phyloP scores from a whole-genome alignment of 2,329 filamentous ascomycete species.

The Dactylellina drechsleri region DNA sequence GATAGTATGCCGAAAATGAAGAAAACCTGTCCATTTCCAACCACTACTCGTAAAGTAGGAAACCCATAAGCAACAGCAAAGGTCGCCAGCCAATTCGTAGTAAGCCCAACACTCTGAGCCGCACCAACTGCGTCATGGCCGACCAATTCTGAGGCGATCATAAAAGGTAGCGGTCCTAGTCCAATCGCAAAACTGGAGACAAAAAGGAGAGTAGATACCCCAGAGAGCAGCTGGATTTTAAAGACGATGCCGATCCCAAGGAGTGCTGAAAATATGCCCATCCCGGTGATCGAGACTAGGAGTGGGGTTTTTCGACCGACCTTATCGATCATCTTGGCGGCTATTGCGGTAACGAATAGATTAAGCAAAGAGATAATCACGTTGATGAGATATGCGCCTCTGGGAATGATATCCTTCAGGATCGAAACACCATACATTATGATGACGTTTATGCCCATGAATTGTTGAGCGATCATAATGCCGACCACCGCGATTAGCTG shows the following conservation, averaged over 20 bases:
- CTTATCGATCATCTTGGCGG: conserved; percentile 84
- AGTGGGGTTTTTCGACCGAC: conserved; percentile 88
- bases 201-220: conserved; percentile 82
- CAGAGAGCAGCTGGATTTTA: conserved; percentile 78
- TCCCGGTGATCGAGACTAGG: conserved; percentile 81
- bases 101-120: conserved; percentile 86
- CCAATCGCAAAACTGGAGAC: conserved; percentile 91
- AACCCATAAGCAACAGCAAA: conserved; percentile 94
- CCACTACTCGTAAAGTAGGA: conserved; percentile 81
- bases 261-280: conserved; percentile 79
- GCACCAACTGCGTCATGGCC: conserved; percentile 89
- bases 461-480: conserved; percentile 91
- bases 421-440: conserved; percentile 98
- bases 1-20: conserved; percentile 88
- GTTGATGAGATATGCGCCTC: conserved; percentile 83
- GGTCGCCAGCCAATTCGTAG: conserved; percentile 87
- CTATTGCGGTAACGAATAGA: conserved; percentile 80
- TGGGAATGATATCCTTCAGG: conserved; percentile 80
- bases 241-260: conserved; percentile 83
- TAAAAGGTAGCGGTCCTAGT: conserved; percentile 92
- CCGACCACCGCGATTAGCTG: conserved; percentile 85
- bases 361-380: conserved; percentile 89
- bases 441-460: conserved; percentile 94
- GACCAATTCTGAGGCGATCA: conserved; percentile 89
- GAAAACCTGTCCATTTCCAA: conserved; percentile 83